Percentiles rank a stretch among this genome's conserved stretches.
phyloP scores from a whole-genome alignment of 2,329 filamentous ascomycete genomes.

The Neofusicoccum laricinum region DNA sequence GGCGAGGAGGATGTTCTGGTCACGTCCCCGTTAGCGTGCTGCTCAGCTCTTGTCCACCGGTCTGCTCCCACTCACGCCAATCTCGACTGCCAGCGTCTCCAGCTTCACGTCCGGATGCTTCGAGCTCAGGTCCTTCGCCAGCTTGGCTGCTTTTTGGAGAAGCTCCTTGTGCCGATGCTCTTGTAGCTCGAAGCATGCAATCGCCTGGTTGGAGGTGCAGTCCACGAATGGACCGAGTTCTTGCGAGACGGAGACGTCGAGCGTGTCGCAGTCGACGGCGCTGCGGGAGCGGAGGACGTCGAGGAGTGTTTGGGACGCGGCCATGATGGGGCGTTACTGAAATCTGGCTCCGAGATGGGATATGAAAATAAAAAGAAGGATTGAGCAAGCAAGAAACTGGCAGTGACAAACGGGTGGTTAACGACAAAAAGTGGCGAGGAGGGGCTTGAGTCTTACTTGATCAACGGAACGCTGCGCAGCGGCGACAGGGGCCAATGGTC shows the following conservation, averaged over 20 bases:
- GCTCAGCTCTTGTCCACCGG: too few relatives aligned
- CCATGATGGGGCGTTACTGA: background rate
- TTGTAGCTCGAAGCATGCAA: constrained; percentile 16
- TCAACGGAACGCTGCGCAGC: background rate
- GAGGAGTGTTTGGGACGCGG: constrained; percentile 15
- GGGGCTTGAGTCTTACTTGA: too few relatives aligned
- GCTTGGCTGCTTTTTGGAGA: constrained; percentile 37
- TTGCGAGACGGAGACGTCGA: constrained; percentile 14
- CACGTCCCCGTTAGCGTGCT: background rate
- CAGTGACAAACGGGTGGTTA: too few relatives aligned
- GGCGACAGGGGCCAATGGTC: background rate
- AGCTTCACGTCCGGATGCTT: constrained; percentile 36
- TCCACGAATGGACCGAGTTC: constrained; percentile 18
- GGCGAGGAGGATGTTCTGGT: constrained; percentile 55
- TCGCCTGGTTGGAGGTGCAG: constrained; percentile 21
- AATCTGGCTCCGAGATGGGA: too few relatives aligned
- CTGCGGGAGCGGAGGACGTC: constrained; percentile 15
- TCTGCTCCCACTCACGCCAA: constrained; percentile 43
- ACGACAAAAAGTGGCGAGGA: too few relatives aligned
- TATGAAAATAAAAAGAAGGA: too few relatives aligned
- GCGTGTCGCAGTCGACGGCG: constrained; percentile 18
- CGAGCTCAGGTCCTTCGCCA: constrained; percentile 31
- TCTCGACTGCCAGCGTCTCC: constrained; percentile 55
- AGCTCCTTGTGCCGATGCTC: constrained; percentile 20
- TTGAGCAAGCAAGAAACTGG: too few relatives aligned